phyloP scores from a whole-genome alignment of 805 yeast species.

The Priceomyces melissophilus region DNA sequence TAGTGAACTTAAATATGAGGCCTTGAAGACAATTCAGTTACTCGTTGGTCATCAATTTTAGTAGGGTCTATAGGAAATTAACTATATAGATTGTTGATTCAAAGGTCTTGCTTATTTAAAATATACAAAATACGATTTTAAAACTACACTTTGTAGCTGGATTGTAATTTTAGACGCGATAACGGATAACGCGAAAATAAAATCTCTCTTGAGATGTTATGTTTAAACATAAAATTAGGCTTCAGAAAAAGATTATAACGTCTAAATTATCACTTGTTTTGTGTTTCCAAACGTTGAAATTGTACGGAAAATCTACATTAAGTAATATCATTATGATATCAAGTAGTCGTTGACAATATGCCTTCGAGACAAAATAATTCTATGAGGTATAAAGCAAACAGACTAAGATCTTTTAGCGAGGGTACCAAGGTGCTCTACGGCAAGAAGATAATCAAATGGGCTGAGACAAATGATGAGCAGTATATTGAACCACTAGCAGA shows the following conservation, averaged over 20 bases:
- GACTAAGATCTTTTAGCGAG: conserved; percentile 20
- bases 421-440: conserved; percentile 14
- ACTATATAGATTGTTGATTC: too few species aligned
- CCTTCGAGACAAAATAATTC: conserved; percentile 7
- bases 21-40: conserved; percentile 91
- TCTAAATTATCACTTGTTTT: too few species aligned
- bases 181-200: neutral
- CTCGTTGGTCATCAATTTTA: conserved; percentile 80
- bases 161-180: too few species aligned
- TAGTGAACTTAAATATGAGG: conserved; percentile 89
- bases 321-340: conserved; percentile 7
- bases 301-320: too few species aligned
- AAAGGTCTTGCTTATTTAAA: too few species aligned
- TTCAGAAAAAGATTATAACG: too few species aligned
- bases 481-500: conserved; percentile 38
- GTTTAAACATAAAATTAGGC: neutral
- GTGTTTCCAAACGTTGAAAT: neutral
- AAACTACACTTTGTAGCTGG: too few species aligned
- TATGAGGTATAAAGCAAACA: conserved; percentile 19
- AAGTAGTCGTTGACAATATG: conserved; percentile 5
- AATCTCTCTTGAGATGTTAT: neutral
- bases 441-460: conserved; percentile 6
- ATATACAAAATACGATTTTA: too few species aligned
- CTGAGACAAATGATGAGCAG: conserved; percentile 5
- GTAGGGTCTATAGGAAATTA: neutral